Conservation (phyloP, 2,329 filamentous ascomycete species). For the Xylaria sp. region DNA sequence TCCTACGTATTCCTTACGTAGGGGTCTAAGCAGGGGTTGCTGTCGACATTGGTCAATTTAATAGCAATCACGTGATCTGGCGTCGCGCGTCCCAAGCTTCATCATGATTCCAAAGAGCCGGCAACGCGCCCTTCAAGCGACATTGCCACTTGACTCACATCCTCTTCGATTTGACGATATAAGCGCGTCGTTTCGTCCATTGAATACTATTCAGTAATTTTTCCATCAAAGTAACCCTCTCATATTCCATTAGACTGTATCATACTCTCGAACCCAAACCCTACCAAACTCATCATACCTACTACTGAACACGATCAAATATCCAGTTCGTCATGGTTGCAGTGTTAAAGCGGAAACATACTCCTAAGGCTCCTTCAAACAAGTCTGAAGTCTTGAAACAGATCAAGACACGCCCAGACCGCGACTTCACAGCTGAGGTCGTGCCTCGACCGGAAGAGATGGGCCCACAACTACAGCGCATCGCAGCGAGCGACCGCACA, state of each 20-base stretch:
- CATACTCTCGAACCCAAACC: not conserved
- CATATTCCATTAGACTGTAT: not conserved
- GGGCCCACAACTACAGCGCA: constrained; percentile 57
- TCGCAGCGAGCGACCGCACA: constrained; percentile 59
- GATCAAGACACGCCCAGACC: constrained; percentile 17
- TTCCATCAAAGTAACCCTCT: not conserved
- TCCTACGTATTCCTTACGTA: not conserved
- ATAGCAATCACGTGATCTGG: constrained; percentile 42
- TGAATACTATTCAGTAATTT: not conserved
- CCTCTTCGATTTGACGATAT: not conserved
- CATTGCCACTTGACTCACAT: constrained; percentile 23
- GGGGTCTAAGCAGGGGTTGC: not conserved
- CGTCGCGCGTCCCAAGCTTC: constrained; percentile 38
- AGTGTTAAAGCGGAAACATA: constrained; percentile 46
- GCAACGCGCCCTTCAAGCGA: constrained; percentile 31
- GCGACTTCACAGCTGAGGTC: constrained; percentile 15
- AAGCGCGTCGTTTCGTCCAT: constrained; percentile 1
- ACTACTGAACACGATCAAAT: not conserved
- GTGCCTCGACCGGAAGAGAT: constrained; percentile 45
- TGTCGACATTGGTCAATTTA: constrained; percentile 36
- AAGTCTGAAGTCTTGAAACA: constrained; percentile 28
- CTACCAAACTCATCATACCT: not conserved
- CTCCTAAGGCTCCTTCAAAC: constrained; percentile 16
- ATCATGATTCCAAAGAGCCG: constrained; percentile 3
- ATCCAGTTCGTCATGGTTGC: constrained; percentile 39